These are phyloP conservation scores for Aspergillus bertholletiae DNA, from an alignment of 495 filamentous ascomycete genomes.

Conservation along the genomic window DNA sequence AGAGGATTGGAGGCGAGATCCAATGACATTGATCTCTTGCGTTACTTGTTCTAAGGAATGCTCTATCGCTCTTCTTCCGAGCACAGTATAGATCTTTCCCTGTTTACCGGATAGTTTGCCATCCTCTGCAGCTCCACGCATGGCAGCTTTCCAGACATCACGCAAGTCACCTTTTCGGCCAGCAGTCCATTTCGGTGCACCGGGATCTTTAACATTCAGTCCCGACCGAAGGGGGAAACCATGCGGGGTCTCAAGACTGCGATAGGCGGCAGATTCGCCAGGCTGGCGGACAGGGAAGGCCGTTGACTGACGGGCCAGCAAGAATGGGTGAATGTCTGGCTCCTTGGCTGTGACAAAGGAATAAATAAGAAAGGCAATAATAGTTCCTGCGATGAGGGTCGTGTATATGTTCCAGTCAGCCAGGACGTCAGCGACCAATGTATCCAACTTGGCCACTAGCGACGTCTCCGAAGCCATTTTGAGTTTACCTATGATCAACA, in stretches of 20 bases:
- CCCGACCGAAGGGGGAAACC: slow-evolving; percentile 79
- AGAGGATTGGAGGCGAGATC: slow-evolving; percentile 63
- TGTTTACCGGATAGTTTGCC: slow-evolving; percentile 55
- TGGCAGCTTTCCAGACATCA: slow-evolving; percentile 83
- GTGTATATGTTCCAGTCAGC: slow-evolving; percentile 78
- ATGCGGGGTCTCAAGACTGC: slow-evolving; percentile 76
- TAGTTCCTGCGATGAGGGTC: slow-evolving; percentile 54
- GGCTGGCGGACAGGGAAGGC: slow-evolving; percentile 74
- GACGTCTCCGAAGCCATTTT: slow-evolving; percentile 49
- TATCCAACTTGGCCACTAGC: slow-evolving; percentile 60
- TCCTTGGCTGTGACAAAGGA: slow-evolving; percentile 60
- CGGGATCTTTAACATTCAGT: slow-evolving; percentile 79
- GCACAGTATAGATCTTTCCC: slow-evolving; percentile 76
- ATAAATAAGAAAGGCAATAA: slow-evolving; percentile 62
- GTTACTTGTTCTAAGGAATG: slow-evolving; percentile 70
- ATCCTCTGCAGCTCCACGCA: slow-evolving; percentile 59
- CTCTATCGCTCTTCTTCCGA: slow-evolving; percentile 69
- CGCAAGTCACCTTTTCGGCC: slow-evolving; percentile 87
- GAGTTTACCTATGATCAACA: not conserved
- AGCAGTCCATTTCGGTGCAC: slow-evolving; percentile 73
- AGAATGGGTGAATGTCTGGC: slow-evolving; percentile 86
- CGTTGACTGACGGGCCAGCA: slow-evolving; percentile 80
- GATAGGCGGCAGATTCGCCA: slow-evolving; percentile 78
- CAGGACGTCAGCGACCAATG: slow-evolving; percentile 61
- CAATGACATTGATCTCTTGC: slow-evolving; percentile 83